Percentiles rank a stretch among this genome's conserved stretches.
Conservation (phyloP, 2,329 filamentous ascomycete genomes). For the Fusarium nodosum region DNA sequence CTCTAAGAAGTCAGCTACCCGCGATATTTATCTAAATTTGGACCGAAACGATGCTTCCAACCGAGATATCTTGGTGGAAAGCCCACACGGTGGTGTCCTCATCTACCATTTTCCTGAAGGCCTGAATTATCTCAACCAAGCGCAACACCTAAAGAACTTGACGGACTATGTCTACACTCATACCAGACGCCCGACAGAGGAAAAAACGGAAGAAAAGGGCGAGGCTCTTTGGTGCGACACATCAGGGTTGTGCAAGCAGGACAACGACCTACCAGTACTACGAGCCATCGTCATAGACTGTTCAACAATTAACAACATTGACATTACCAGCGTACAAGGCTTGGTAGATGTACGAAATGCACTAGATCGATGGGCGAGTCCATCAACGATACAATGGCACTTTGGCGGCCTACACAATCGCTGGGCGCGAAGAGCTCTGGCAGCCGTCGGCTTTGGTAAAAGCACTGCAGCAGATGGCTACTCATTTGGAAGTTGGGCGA, state of each 20-base stretch:
- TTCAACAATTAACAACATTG: slow-evolving; percentile 68
- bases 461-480: slow-evolving; percentile 51
- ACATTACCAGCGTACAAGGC: slow-evolving; percentile 70
- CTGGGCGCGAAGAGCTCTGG: slow-evolving; percentile 70
- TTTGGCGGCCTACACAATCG: slow-evolving; percentile 68
- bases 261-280: slow-evolving; percentile 59
- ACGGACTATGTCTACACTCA: slow-evolving; percentile 38
- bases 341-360: slow-evolving; percentile 68
- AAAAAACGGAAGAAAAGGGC: slow-evolving; percentile 53
- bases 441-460: slow-evolving; percentile 68
- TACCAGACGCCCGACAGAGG: slow-evolving; percentile 57
- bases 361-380: slow-evolving; percentile 66
- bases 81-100: slow-evolving; percentile 64
- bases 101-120: slow-evolving; percentile 66
- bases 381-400: slow-evolving; percentile 65
- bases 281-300: slow-evolving; percentile 71
- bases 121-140: slow-evolving; percentile 67
- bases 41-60: slow-evolving; percentile 61
- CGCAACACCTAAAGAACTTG: slow-evolving; percentile 61
- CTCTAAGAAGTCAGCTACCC: slow-evolving; percentile 8
- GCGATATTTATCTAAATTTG: slow-evolving; percentile 59
- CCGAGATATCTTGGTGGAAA: slow-evolving; percentile 58
- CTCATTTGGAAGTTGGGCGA: slow-evolving; percentile 51
- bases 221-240: slow-evolving; percentile 70
- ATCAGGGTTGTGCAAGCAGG: slow-evolving; percentile 3